phyloP scores from a whole-genome alignment of 345 rosid species.

The Viola odorata region DNA sequence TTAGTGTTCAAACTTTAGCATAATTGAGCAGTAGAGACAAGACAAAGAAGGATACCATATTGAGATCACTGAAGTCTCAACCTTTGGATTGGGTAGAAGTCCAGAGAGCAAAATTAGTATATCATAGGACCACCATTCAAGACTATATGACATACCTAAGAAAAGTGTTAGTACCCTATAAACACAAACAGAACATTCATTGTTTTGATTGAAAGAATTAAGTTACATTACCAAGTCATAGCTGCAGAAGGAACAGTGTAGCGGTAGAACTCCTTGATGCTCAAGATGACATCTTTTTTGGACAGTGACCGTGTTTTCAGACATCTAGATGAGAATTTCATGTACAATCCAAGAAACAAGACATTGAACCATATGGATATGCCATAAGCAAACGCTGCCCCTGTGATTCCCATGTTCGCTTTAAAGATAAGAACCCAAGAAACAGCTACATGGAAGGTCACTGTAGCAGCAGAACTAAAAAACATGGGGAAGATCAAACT shows the following conservation, averaged over 20 bases:
- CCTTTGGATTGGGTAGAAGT: constrained; percentile 5
- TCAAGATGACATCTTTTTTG: not conserved
- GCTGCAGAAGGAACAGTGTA: constrained; percentile 19
- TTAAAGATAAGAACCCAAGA: constrained; percentile 20
- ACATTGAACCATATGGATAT: constrained; percentile 20
- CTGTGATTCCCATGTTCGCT: constrained; percentile 1
- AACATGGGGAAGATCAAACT: constrained; percentile 21
- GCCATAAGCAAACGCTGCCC: constrained; percentile 15
- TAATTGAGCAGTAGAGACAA: not conserved
- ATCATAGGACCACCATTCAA: constrained; percentile 12
- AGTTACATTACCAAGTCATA: constrained; percentile 14
- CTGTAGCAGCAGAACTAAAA: constrained; percentile 2
- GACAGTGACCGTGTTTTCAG: constrained; percentile 6
- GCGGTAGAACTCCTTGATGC: constrained; percentile 12
- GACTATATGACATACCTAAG: not conserved
- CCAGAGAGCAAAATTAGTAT: constrained; percentile 4
- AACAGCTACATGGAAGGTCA: constrained; percentile 17
- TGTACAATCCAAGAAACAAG: constrained; percentile 6
- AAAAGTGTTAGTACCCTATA: not conserved
- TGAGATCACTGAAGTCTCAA: not conserved
- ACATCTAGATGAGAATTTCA: constrained; percentile 9
- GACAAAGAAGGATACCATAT: not conserved
- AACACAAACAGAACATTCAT: not conserved
- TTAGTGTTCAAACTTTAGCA: not conserved
- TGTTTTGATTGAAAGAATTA: not conserved